Base-by-base conservation (phyloP, 768 basidiomycete species). In the Xerocomus spinulosus region DNA sequence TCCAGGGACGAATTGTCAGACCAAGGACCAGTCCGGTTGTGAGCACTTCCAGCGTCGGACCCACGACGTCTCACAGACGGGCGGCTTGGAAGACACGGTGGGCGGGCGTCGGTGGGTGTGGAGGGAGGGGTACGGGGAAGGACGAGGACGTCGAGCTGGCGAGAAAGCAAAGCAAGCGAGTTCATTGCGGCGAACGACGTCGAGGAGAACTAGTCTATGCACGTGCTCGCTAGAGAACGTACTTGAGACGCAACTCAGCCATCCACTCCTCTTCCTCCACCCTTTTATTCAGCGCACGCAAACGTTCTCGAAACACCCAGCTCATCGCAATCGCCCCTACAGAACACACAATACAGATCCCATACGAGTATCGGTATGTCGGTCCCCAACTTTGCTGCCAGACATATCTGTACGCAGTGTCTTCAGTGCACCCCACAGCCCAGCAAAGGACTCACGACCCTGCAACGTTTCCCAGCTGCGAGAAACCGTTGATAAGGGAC, bases 381-480 rank as follows among this genome's bases (percentile, higher is more conserved):
- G 82, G 85, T 1, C 84, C 87, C 85, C 85, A 91, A 8, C 62
- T 58, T 30, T 63, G 66, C 13, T 82, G 85, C 83, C 83, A 90
- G 9, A 79, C 70, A 52, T 85, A 86, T 43, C 80, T 80, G 55
- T 35, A 46, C 30, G 10, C 15, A 24, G 7, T 45, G 23, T 46
- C 13, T 13, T 41, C 40, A 43, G 52, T 32, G 18, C 14, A 10
- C 20, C 17, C 6, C 18, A 17, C 23, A 44, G 30, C 25, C 20
- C 28, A 44, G 10, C 17, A 24, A 41, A 20, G 35, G 13, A 79
- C 81, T 70, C 71, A 92, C 73, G 88, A 83, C 52, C 92, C 92
- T 42, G 82, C 71, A 38, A 96, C 72, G 68, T 94, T 94, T 0
- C 91, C 92, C 6, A 89, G 72, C 60, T 90, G 85, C 20, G 86